These are phyloP conservation scores for Astragalus glycyphyllos DNA, from an alignment of 306 rosid genomes.

Conservation along the genomic window DNA sequence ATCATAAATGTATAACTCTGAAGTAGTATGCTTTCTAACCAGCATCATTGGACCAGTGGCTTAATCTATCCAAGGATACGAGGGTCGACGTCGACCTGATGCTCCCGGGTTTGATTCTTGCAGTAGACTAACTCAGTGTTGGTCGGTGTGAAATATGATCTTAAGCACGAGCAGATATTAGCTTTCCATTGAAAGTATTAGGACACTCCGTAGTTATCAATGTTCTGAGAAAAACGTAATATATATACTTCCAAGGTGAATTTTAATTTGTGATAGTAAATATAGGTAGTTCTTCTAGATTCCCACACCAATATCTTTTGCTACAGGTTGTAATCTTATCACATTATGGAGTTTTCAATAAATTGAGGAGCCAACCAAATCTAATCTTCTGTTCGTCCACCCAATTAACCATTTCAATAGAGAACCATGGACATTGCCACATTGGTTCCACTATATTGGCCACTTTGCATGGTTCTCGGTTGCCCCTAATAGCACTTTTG, in stretches of 20 bases:
- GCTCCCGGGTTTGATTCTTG: too few species aligned
- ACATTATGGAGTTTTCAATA: constrained; percentile 37
- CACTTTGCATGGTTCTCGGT: constrained; percentile 37
- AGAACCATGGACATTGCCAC: not conserved
- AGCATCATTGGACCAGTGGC: too few species aligned
- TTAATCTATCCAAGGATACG: too few species aligned
- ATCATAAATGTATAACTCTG: too few species aligned
- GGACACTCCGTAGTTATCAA: too few species aligned
- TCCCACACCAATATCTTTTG: not conserved
- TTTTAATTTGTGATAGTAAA: not conserved
- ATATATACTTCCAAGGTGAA: constrained; percentile 13
- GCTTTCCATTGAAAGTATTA: too few species aligned
- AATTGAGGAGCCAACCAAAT: constrained; percentile 12
- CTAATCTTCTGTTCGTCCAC: constrained; percentile 25
- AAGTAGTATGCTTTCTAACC: too few species aligned
- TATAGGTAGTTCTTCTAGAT: not conserved
- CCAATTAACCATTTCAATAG: constrained; percentile 25
- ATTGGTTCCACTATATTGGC: constrained; percentile 19
- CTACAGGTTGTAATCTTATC: not conserved
- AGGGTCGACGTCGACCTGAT: too few species aligned
- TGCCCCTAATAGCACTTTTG: not conserved
- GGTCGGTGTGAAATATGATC: too few species aligned
- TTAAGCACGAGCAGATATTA: too few species aligned
- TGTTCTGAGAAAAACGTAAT: too few species aligned
- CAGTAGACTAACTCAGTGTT: too few species aligned